phyloP scores from a whole-genome alignment of 2,329 filamentous ascomycete genomes.

The Colletotrichum truncatum region DNA sequence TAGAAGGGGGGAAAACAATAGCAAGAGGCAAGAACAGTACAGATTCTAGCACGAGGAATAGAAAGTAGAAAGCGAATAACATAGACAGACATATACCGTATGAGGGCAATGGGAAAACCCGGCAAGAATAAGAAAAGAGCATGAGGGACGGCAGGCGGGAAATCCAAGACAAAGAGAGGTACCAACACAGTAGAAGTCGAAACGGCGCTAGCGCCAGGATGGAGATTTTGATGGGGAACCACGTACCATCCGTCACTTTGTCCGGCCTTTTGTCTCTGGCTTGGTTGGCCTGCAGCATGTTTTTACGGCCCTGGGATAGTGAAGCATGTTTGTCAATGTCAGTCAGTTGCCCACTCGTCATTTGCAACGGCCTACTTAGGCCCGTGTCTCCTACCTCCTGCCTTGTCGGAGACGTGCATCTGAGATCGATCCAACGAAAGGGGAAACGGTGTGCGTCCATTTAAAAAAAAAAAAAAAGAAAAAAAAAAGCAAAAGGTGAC shows the following conservation, averaged over 20 bases:
- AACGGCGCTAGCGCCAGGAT: conserved; percentile 22
- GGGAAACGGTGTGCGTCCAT: no score
- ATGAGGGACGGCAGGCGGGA: conserved; percentile 17
- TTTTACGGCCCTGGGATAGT: neutral
- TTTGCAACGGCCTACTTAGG: neutral
- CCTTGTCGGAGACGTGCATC: neutral
- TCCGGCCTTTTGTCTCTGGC: neutral
- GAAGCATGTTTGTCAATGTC: conserved; percentile 8
- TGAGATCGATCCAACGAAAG: neutral
- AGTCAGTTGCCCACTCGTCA: neutral
- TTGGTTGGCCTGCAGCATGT: neutral
- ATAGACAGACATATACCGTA: neutral
- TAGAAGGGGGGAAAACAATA: neutral
- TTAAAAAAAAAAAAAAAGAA: neutral
- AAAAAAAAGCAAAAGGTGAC: neutral
- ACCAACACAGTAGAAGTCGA: conserved; percentile 21
- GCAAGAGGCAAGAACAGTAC: neutral
- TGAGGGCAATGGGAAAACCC: conserved; percentile 7
- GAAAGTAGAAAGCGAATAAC: no score
- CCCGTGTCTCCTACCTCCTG: neutral
- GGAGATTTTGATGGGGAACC: conserved; percentile 16
- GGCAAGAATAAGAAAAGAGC: conserved; percentile 8
- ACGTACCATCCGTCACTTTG: neutral
- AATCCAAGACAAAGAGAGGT: conserved; percentile 12
- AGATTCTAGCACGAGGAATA: no score